Evolutionary conservation across 192 early-diverging fungal genomes (phyloP).

Genomic region (Rhizophlyctis rosea): DNA sequence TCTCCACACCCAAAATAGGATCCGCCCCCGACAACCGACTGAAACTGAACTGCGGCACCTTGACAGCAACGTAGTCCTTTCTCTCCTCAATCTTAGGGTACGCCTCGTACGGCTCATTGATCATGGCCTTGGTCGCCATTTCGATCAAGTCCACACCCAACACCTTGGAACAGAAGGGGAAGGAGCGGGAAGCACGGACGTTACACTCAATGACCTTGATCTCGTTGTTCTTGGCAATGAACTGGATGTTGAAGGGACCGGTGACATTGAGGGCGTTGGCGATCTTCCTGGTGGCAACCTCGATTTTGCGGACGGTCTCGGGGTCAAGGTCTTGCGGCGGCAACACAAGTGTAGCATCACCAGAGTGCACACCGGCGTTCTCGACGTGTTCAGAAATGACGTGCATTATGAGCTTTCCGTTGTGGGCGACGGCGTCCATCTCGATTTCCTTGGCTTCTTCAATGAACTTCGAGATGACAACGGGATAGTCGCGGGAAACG

Average conservation of each 20-base stretch:
- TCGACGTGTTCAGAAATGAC: slow-evolving; percentile 98
- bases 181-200: slow-evolving; percentile 91
- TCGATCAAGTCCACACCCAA: slow-evolving; percentile 92
- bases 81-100: slow-evolving; percentile 74
- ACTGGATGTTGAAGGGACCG: slow-evolving; percentile 98
- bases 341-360: slow-evolving; percentile 93
- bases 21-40: slow-evolving; percentile 93
- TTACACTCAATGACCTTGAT: slow-evolving; percentile 99
- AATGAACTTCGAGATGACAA: slow-evolving; percentile 98
- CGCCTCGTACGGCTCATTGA: slow-evolving; percentile 72
- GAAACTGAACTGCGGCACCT: slow-evolving; percentile 98
- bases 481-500: slow-evolving; percentile 90
- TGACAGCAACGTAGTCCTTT: slow-evolving; percentile 85
- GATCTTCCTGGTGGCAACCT: slow-evolving; percentile 87
- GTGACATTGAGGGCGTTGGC: slow-evolving; percentile 91
- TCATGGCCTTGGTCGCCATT: slow-evolving; percentile 94
- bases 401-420: slow-evolving; percentile 91
- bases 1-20: slow-evolving; percentile 97
- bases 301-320: slow-evolving; percentile 91
- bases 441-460: slow-evolving; percentile 98
- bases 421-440: slow-evolving; percentile 94
- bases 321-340: slow-evolving; percentile 95
- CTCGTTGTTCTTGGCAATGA: slow-evolving; percentile 99
- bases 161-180: slow-evolving; percentile 98
- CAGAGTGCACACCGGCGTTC: slow-evolving; percentile 98